Evolutionary conservation across 2,329 filamentous ascomycete species (phyloP).

Genomic region (Rutstroemia sp.): DNA sequence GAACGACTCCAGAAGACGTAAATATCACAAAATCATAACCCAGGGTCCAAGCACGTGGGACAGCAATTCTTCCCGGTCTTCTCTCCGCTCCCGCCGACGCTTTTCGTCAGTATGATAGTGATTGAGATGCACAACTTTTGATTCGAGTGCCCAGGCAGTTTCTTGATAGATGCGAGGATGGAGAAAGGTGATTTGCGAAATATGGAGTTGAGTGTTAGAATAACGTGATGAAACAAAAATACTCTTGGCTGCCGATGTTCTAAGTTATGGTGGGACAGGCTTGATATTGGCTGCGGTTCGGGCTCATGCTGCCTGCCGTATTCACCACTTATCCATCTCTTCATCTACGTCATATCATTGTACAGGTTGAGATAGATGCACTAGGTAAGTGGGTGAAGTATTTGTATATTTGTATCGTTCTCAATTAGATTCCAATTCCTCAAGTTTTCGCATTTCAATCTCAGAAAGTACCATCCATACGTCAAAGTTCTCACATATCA

Average conservation of each 20-base stretch:
- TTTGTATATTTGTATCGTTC: not conserved
- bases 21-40: not conserved
- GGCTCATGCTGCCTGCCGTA: not conserved
- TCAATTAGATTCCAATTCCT: too few relatives aligned
- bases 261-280: not conserved
- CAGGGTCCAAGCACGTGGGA: not conserved
- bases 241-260: not conserved
- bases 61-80: not conserved
- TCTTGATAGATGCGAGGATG: not conserved
- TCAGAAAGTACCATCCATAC: not conserved
- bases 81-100: not conserved
- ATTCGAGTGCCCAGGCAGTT: not conserved
- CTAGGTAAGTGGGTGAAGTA: not conserved
- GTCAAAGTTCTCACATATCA: not conserved
- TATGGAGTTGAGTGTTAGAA: too few relatives aligned
- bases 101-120: too few relatives aligned
- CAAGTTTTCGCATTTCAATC: too few relatives aligned
- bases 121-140: too few relatives aligned
- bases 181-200: too few relatives aligned
- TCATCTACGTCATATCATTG: not conserved
- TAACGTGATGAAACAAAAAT: not conserved
- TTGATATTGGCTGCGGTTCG: not conserved
- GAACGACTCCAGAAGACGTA: not conserved
- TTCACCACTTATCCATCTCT: not conserved
- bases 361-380: not conserved